A percentile compares a stretch with the other conserved stretches of the same genome.
phyloP scores from a whole-genome alignment of 1,284 basidiomycete genomes.

The Malassezia pachydermatis region DNA sequence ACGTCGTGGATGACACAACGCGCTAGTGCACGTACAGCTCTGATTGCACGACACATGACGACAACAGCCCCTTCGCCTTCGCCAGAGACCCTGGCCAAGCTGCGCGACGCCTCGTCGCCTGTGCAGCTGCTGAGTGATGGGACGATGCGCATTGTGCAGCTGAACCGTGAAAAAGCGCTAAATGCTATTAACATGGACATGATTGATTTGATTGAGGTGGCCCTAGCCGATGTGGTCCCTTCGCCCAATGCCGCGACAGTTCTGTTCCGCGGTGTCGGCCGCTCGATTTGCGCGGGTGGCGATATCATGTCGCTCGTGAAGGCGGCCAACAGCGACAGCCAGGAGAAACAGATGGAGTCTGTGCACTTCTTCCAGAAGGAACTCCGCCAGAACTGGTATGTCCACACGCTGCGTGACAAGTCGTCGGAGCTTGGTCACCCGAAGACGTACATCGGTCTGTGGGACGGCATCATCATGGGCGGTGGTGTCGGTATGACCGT shows the following conservation, averaged over 20 bases:
- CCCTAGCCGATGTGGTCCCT: slow-evolving; percentile 53
- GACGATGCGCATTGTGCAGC: slow-evolving; percentile 57
- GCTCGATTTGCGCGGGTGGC: slow-evolving; percentile 87
- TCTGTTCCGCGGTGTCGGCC: slow-evolving; percentile 54
- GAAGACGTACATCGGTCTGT: slow-evolving; percentile 76
- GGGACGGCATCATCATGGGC: slow-evolving; percentile 64
- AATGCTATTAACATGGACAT: slow-evolving; percentile 79
- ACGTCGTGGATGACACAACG: no score
- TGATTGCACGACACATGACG: slow-evolving; percentile 3
- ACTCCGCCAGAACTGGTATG: slow-evolving; percentile 78
- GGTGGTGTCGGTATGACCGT: slow-evolving; percentile 84
- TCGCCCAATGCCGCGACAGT: slow-evolving; percentile 30
- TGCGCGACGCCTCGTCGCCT: slow-evolving; percentile 14
- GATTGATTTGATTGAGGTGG: slow-evolving; percentile 63
- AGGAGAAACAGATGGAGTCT: slow-evolving; percentile 52
- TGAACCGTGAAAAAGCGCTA: slow-evolving; percentile 72
- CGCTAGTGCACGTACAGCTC: background rate
- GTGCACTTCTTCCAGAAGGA: slow-evolving; percentile 82
- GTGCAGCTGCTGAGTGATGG: slow-evolving; percentile 31
- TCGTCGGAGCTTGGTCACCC: slow-evolving; percentile 14
- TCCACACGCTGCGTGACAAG: slow-evolving; percentile 54
- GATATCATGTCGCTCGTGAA: slow-evolving; percentile 62
- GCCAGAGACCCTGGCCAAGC: no score
- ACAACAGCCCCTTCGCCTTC: background rate
- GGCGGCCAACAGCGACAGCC: slow-evolving; percentile 24